Conservation (phyloP, 176 grass and related monocot species). For the Calamus simplicifolius region DNA sequence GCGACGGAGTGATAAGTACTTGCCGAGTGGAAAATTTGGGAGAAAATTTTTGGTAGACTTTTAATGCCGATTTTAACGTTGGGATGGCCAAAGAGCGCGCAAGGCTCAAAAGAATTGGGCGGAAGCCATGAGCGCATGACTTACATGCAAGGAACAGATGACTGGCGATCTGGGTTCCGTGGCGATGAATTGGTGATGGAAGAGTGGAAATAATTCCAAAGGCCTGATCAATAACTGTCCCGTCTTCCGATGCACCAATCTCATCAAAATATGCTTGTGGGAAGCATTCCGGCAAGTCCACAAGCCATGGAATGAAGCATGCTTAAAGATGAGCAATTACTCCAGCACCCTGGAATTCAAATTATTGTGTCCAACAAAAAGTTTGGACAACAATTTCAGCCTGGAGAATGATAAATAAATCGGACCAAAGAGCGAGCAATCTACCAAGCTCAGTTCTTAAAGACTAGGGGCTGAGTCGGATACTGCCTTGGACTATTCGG, state of each 20-base stretch:
- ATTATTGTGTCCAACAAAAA: constrained; percentile 24
- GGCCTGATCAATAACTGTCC: too few species aligned
- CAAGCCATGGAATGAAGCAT: constrained; percentile 27
- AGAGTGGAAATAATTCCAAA: too few species aligned
- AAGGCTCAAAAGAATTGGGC: too few species aligned
- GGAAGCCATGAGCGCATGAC: too few species aligned
- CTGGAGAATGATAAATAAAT: constrained; percentile 15
- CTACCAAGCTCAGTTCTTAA: constrained; percentile 12
- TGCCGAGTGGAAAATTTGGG: too few species aligned
- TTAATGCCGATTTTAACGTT: too few species aligned
- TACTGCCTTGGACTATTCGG: constrained; percentile 16
- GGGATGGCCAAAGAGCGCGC: too few species aligned
- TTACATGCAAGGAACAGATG: too few species aligned
- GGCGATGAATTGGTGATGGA: too few species aligned
- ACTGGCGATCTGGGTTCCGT: too few species aligned
- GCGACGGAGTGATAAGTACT: too few species aligned
- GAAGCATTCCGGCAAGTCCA: constrained; percentile 26
- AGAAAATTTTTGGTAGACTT: too few species aligned
- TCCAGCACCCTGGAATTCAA: constrained; percentile 24
- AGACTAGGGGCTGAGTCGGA: constrained; percentile 22
- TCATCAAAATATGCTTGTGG: constrained; percentile 19
- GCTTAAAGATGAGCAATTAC: constrained; percentile 23
- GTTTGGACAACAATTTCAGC: constrained; percentile 14
- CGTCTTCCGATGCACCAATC: neutral
- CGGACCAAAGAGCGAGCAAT: constrained; percentile 2